phyloP scores from a whole-genome alignment of 345 rosid genomes.

The Populus alba region DNA sequence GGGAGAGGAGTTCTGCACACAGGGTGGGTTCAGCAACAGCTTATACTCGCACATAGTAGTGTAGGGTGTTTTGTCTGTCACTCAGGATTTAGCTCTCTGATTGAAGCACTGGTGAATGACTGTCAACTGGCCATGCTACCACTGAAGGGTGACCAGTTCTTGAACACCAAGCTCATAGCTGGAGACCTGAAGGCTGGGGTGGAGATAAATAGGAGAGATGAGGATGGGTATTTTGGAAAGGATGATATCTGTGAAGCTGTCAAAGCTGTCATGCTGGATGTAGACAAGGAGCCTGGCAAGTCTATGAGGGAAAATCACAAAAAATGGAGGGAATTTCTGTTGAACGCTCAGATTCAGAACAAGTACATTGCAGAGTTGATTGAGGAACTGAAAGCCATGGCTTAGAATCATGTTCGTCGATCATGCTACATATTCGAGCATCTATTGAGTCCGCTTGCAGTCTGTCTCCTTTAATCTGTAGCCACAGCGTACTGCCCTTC shows the following conservation, averaged over 20 bases:
- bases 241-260: slow-evolving; percentile 28
- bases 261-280: slow-evolving; percentile 26
- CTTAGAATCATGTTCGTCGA: neutral
- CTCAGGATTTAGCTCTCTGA: slow-evolving; percentile 33
- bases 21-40: slow-evolving; percentile 40
- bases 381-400: slow-evolving; percentile 21
- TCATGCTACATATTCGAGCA: too few relatives aligned
- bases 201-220: slow-evolving; percentile 30
- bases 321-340: slow-evolving; percentile 31
- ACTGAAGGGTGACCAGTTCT: slow-evolving; percentile 36
- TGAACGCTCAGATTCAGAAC: slow-evolving; percentile 22
- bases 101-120: slow-evolving; percentile 32
- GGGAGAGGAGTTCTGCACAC: slow-evolving; percentile 26
- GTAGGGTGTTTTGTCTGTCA: slow-evolving; percentile 35
- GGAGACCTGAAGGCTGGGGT: slow-evolving; percentile 30
- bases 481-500: too few relatives aligned
- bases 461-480: too few relatives aligned
- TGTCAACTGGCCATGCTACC: slow-evolving; percentile 40
- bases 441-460: too few relatives aligned
- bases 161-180: slow-evolving; percentile 31
- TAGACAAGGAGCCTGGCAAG: slow-evolving; percentile 28
- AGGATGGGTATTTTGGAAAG: slow-evolving; percentile 32
- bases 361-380: slow-evolving; percentile 19
- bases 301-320: slow-evolving; percentile 28
- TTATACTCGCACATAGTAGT: slow-evolving; percentile 21